Base-by-base conservation (phyloP, 2,329 filamentous ascomycete species). In the Talaromyces sp. region DNA sequence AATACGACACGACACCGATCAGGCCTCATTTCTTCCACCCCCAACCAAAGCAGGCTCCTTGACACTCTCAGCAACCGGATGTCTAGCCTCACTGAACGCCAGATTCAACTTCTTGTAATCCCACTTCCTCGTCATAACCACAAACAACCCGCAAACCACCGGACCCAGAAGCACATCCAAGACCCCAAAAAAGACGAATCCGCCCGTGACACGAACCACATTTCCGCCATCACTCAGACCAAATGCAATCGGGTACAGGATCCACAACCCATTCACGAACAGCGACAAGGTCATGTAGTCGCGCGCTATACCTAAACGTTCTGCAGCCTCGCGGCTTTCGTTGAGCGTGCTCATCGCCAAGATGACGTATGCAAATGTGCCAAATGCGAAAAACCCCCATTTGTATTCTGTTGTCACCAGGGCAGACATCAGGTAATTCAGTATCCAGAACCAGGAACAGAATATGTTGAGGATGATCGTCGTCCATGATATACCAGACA, bases 301-400 rank as follows among this genome's bases (percentile, higher is more conserved):
- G 52, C 79, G 70, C 48, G 70, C 68, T 66, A 82, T 73, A 14
- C 79, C 80, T 58, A 84, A 70, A 52, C 79, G 79, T 45, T 68
- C 69, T 13, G 82, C 81, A 1, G 76, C 72, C 43, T 73, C 71
- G 8, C 72, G 72, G 65, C 81, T 78, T 58, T 77, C 72, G 59
- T 73, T 68, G 35, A 84, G 68, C 2, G 80, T 83, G 67, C 77
- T 79, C 72, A 76, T 73, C 33, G 80, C 79, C n/a, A 86, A 77
- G 59, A 82, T 74, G 7, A 82, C 43, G 65, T 77, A 83, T 45
- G 82, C 81, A 16, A 81, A 66, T 14, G 81, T 82, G 67, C 83
- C 84, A 64, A 85, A 84, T 67, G 75, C 80, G 70, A 76, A 86
- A 78, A 85, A 87, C 6, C 84, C 85, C 84, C 84, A 86, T 74